A percentile compares a stretch with the other conserved stretches of the same genome.
phyloP scores from a whole-genome alignment of 208 protist genomes.

The Crithidia acanthocephali region DNA sequence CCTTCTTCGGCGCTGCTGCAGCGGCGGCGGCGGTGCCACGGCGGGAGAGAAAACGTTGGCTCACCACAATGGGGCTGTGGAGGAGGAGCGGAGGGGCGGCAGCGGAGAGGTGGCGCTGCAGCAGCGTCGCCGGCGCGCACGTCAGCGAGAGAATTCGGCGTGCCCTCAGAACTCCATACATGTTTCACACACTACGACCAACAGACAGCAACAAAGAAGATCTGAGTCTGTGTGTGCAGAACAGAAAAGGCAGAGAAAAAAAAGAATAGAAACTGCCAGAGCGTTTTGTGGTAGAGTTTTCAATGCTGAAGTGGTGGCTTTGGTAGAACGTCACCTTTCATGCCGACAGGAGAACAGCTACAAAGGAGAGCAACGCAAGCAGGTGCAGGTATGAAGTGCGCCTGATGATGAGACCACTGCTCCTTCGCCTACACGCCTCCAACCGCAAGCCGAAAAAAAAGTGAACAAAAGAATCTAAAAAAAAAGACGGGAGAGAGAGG shows the following conservation, averaged over 20 bases:
- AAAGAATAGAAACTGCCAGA: background rate
- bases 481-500: constrained; percentile 6
- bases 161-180: too few species aligned
- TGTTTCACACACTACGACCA: constrained; percentile 1
- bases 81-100: background rate
- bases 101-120: too few species aligned
- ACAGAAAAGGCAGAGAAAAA: background rate
- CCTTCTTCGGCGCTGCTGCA: background rate
- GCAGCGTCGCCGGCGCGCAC: too few species aligned
- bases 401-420: background rate
- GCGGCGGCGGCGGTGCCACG: background rate
- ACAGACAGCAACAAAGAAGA: background rate
- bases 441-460: background rate
- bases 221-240: background rate
- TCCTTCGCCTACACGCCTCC: background rate
- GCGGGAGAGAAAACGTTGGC: background rate
- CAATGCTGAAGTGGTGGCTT: too few species aligned
- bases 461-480: background rate
- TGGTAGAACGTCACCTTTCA: too few species aligned
- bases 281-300: too few species aligned
- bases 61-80: background rate
- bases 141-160: too few species aligned
- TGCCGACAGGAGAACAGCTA: background rate
- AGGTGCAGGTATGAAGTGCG: too few species aligned
- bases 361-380: background rate